Base-by-base conservation (phyloP, 345 rosid species). In the Sisymbrium irio region DNA sequence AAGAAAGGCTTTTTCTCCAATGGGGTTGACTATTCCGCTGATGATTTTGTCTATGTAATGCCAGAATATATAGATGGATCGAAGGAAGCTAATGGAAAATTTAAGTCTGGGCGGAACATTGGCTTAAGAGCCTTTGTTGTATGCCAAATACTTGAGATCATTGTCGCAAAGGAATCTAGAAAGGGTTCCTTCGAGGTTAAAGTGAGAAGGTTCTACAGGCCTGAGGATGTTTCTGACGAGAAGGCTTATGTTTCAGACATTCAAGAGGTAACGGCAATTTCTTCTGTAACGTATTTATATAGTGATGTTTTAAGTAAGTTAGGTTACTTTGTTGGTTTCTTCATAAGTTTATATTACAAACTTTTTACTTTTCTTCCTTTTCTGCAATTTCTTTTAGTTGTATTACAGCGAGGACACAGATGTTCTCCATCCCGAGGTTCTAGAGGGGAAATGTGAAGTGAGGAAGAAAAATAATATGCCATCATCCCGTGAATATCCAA, bases 401-500 rank as follows among this genome's bases (percentile, higher is more conserved):
- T 94, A 85, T 58, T 94, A 84, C 80, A 91, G 90, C 63, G 87
- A 91, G 44, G 85, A 85, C 65, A 82, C 74, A 45, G 30, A 22
- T 20, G 22, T 56, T 39, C 25, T 94, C 55, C 62, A 74, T 25
- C 77, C 83, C 33, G 84, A 45, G 61, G 68, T 65, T 50, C 56
- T 94, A 57, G 79, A 84, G 81, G 96, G 98, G 32, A 94, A 88
- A 75, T 94, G 97, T 78, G 93, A 91, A 78, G 91, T 91, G 53
- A 87, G 89, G 79, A 91, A 80, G 88, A 94, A 85, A 73, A 72
- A 10, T 57, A 90, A 91, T 67, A 35, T 94, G 78, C 89, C 90
- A 1, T 45, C 79, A 33, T 42, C 56, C 73, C 73, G 58, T 61
- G 72, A 72, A 62, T 82, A 83, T 66, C 80, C 81, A 36, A 80